Base-by-base conservation (phyloP, 257 asterid genomes). In the Marsdenia floribunda region DNA sequence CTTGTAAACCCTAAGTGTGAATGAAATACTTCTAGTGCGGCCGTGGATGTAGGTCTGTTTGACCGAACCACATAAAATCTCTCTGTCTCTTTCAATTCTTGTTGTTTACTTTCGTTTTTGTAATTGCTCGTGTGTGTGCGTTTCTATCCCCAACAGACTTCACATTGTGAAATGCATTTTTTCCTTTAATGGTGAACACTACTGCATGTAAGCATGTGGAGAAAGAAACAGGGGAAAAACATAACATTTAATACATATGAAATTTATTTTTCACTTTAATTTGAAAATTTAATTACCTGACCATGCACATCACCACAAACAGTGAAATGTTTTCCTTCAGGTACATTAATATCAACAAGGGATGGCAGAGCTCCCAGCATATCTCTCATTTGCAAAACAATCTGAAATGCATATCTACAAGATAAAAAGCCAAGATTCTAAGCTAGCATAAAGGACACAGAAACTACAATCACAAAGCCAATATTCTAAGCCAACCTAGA, bases 221-320 rank as follows among this genome's bases (percentile, higher is more conserved):
- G 54, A 33, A 58, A 37, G 29, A 50, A 21, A 35, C 40, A 1
- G 42, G 16, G 73, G 19, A n/a, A 47, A 11, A 59, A 77, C 19
- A 64, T 16, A 38, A 44, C 14, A 9, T 69, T 18, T 21, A 6
- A 53, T 42, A 22, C 38, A 46, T 44, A 82, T 54, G 59, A 73
- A 52, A 26, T 21, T 14, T 37, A 19, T 47, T 40, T 44, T 37
- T 54, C 72, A 72, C 33, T 68, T 0, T 21, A 60, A 64, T 38
- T 63, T 68, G 60, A 72, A 76, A 78, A 67, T 76, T 71, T 68
- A 73, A 83, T 82, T 91, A 95, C 99, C 99, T 95, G 99, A 38
- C 99, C 99, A 88, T 95, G 99, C 64, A 95, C 98, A 82, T 95
- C 99, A 78, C 99, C 99, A 63, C 99, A 95, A 33, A 95, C 99